Percentiles rank a stretch among this genome's conserved stretches.
These are phyloP conservation scores for Babesia ovis DNA, from an alignment of 169 alveolate species.

Conservation along the genomic window DNA sequence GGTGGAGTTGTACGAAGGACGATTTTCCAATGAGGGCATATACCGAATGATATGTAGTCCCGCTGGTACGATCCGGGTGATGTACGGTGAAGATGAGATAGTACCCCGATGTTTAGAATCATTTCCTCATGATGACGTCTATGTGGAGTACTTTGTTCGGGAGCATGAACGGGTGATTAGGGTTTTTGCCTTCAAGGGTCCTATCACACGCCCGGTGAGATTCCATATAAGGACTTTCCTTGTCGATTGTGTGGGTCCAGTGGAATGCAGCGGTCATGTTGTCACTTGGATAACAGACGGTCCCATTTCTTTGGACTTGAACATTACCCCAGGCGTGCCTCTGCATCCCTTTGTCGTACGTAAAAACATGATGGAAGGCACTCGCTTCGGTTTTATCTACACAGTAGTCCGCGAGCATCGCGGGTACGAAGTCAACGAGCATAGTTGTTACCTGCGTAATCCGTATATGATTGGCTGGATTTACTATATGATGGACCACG, in stretches of 20 bases:
- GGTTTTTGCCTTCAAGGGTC: background rate
- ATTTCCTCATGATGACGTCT: background rate
- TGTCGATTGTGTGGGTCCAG: background rate
- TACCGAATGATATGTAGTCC: background rate
- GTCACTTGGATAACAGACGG: background rate
- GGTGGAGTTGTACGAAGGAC: background rate
- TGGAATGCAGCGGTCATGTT: background rate
- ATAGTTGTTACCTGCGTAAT: background rate
- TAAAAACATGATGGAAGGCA: background rate
- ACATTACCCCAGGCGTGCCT: background rate
- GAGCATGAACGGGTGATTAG: background rate
- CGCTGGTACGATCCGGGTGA: background rate
- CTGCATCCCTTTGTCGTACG: constrained; percentile 9
- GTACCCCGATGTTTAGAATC: background rate
- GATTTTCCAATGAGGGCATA: background rate
- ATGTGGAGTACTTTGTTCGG: constrained; percentile 16
- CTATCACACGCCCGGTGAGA: background rate
- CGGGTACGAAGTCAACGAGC: background rate
- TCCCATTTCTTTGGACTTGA: background rate
- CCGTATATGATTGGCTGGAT: background rate
- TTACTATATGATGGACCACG: background rate
- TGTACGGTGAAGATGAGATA: background rate
- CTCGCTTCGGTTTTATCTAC: background rate
- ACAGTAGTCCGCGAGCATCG: background rate
- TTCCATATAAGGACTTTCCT: background rate